Percentiles rank a stretch among this genome's conserved stretches.
These are phyloP conservation scores for Flueggea neowawraea DNA, from an alignment of 441 rosid species.

Conservation along the genomic window DNA sequence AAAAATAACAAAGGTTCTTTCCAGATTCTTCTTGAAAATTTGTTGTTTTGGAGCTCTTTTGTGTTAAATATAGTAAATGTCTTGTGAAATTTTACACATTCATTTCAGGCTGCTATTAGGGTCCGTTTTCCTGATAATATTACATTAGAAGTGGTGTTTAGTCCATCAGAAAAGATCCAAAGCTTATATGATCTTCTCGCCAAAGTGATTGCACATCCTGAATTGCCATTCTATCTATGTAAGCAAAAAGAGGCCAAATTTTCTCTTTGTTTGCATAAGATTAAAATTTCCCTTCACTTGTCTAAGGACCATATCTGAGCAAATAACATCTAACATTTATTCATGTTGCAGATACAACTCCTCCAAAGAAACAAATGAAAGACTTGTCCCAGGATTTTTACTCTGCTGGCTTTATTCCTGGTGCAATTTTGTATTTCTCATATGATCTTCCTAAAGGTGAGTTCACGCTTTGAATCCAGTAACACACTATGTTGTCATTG, in stretches of 20 bases:
- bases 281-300: background rate
- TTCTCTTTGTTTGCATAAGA: background rate
- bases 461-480: constrained; percentile 8
- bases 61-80: no score
- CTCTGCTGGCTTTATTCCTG: constrained; percentile 87
- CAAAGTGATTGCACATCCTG: constrained; percentile 60
- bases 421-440: constrained; percentile 89
- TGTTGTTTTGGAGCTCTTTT: constrained; percentile 1
- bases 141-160: constrained; percentile 69
- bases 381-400: constrained; percentile 75
- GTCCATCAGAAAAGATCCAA: constrained; percentile 75
- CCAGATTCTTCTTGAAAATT: background rate
- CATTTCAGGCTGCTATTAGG: constrained; percentile 49
- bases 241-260: constrained; percentile 18
- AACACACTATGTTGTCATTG: no score
- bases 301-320: constrained; percentile 2
- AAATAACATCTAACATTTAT: constrained; percentile 3
- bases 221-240: constrained; percentile 75
- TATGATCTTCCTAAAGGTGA: constrained; percentile 66
- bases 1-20: constrained; percentile 62
- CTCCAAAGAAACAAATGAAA: constrained; percentile 82
- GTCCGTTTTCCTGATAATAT: constrained; percentile 88
- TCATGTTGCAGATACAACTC: constrained; percentile 64
- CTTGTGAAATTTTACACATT: background rate
- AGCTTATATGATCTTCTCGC: constrained; percentile 67